Base-by-base conservation (phyloP, 169 alveolate genomes). In the Ichthyophthirius multifiliis region DNA sequence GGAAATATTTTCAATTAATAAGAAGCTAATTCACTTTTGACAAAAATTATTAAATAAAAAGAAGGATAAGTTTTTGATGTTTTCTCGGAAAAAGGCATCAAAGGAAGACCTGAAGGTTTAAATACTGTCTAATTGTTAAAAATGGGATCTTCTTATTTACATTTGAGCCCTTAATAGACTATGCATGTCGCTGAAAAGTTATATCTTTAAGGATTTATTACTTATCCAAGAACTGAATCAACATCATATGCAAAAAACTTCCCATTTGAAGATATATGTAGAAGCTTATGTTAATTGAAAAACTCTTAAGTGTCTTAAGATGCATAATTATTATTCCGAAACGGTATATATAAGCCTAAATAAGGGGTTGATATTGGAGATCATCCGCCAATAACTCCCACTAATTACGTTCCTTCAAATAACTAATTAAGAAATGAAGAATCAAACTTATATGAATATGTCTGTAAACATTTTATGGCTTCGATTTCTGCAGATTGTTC, bases 141-240 rank as follows among this genome's bases (percentile, higher is more conserved):
- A 85, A 91, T 92, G 1, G 98, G 98, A 20, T 96, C 99, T 0
- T 87, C 92, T 47, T 86, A 93, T 83, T 91, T 95, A 39, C 98
- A 98, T 41, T 87, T 90, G 95, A 96, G 92, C 34, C 98, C 99
- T 9, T 97, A 96, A 71, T 94, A 94, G 15, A 95, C 99, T 46
- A 93, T 98, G 98, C 94, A 89, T 67, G 88, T 95, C 46, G 99
- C 99, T 12, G 99, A 98, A 88, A 96, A 92, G 27, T 91, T 98
- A 43, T 98, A 98, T 89, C 87, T 98, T 41, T 83, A 93, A 48
- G 99, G 99, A 0, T 95, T 75, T 89, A 95, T 96, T 13, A 96
- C 99, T 15, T 98, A 98, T 85, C 99, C 99, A 20, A 94, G 99
- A 73, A 98, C 99, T 12, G 99, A 98, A 84, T 94, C 98, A 10